A percentile compares a stretch with the other conserved stretches of the same genome.
Evolutionary conservation across 495 filamentous ascomycete genomes (phyloP).

Genomic region (Aspergillus incahuasiensis): DNA sequence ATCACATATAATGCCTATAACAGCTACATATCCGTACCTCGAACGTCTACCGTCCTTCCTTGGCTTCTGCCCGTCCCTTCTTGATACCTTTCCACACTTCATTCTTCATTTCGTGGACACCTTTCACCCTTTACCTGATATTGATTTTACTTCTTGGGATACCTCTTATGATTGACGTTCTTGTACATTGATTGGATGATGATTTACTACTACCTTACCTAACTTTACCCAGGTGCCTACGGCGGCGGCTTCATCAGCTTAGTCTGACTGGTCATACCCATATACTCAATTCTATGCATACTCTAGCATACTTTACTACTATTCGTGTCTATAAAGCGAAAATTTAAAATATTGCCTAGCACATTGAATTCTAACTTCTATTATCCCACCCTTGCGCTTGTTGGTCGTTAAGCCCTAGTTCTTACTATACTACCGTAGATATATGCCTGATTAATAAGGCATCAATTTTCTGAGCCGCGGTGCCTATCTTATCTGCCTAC

Average conservation of each 20-base stretch:
- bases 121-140: slow-evolving; percentile 1
- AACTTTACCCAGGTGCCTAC: not conserved
- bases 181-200: slow-evolving; percentile 19
- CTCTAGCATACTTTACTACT: not conserved
- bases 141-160: slow-evolving; percentile 20
- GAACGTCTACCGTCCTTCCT: slow-evolving; percentile 11
- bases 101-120: slow-evolving; percentile 16
- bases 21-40: not conserved
- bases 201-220: slow-evolving; percentile 4
- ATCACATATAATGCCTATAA: not conserved
- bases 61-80: slow-evolving; percentile 10
- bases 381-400: not conserved
- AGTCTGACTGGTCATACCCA: slow-evolving; percentile 6
- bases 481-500: slow-evolving; percentile 1
- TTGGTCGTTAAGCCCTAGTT: not conserved
- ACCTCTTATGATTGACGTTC: slow-evolving; percentile 20
- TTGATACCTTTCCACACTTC: slow-evolving; percentile 12
- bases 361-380: not conserved
- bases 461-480: not conserved
- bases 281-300: slow-evolving; percentile 4
- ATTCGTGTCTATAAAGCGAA: not conserved
- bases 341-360: not conserved
- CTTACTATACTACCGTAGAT: not conserved
- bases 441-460: not conserved
- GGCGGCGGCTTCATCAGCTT: slow-evolving; percentile 4